Percentiles rank a stretch among this genome's conserved stretches.
Conservation (phyloP, 108 stramenopile species). For the Cyclotella kingstonii region DNA sequence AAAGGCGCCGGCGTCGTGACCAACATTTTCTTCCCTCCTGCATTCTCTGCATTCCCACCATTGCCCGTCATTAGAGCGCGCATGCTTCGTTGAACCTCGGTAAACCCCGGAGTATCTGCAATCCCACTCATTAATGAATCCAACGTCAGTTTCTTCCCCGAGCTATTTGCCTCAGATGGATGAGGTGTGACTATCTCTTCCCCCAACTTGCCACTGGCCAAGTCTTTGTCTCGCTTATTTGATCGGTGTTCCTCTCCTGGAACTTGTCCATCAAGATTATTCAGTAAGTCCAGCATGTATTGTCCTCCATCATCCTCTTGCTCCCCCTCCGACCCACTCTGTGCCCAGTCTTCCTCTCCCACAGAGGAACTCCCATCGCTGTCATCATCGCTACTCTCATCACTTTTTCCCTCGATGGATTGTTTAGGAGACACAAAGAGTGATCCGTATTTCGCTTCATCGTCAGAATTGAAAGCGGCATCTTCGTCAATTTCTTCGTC, state of each 20-base stretch:
- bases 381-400: conserved; percentile 43
- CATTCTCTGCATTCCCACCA: conserved; percentile 2
- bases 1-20: conserved; percentile 71
- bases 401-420: conserved; percentile 2
- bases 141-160: conserved; percentile 52
- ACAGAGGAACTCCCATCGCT: conserved; percentile 23
- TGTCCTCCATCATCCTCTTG: conserved; percentile 87
- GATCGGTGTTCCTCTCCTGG: background rate
- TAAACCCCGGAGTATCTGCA: conserved; percentile 81
- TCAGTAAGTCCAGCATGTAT: conserved; percentile 80
- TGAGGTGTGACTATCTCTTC: conserved; percentile 15
- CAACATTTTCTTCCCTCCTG: conserved; percentile 12
- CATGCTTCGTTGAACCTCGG: conserved; percentile 74
- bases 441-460: conserved; percentile 54
- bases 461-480: conserved; percentile 66
- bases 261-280: conserved; percentile 58
- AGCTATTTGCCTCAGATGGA: conserved; percentile 27
- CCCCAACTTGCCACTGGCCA: too few species aligned
- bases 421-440: conserved; percentile 25
- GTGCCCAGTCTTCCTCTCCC: conserved; percentile 46
- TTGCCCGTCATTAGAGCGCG: conserved; percentile 37
- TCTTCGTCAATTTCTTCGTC: conserved; percentile 68
- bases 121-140: conserved; percentile 85
- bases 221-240: background rate
- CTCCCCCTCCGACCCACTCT: conserved; percentile 60